These are phyloP conservation scores for Microascus cirrosus DNA, from an alignment of 2,329 filamentous ascomycete species.

Conservation along the genomic window DNA sequence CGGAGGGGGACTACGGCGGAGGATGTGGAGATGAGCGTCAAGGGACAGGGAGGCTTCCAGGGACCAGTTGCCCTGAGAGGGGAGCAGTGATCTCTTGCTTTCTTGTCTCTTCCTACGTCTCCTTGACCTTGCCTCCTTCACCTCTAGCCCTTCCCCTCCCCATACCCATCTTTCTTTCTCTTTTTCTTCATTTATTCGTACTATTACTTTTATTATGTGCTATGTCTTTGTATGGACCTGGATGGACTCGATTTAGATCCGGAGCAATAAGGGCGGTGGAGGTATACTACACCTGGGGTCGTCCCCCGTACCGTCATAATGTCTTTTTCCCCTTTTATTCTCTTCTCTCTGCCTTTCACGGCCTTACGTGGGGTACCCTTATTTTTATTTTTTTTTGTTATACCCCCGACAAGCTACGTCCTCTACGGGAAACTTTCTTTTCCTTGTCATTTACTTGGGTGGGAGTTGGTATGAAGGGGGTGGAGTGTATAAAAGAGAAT, in stretches of 20 bases:
- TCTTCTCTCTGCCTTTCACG: not conserved
- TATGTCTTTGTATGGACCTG: not conserved
- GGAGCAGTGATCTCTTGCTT: not conserved
- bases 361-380: not conserved
- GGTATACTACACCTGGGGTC: no score
- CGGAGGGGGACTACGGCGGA: constrained; percentile 29
- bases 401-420: no score
- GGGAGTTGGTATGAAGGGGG: not conserved
- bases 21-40: constrained; percentile 65
- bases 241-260: not conserved
- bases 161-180: not conserved
- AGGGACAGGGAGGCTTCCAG: constrained; percentile 34
- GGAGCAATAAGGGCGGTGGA: no score
- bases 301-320: not conserved
- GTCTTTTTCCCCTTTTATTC: not conserved
- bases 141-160: no score
- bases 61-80: constrained; percentile 36
- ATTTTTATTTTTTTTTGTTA: not conserved
- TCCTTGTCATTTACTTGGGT: not conserved
- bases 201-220: constrained; percentile 1
- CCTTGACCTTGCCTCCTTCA: not conserved
- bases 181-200: not conserved
- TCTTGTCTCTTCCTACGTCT: not conserved
- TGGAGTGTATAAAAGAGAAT: not conserved
- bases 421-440: not conserved